These are phyloP conservation scores for Penicillium aurantiogriseum DNA, from an alignment of 2,329 filamentous ascomycete species.

Conservation along the genomic window DNA sequence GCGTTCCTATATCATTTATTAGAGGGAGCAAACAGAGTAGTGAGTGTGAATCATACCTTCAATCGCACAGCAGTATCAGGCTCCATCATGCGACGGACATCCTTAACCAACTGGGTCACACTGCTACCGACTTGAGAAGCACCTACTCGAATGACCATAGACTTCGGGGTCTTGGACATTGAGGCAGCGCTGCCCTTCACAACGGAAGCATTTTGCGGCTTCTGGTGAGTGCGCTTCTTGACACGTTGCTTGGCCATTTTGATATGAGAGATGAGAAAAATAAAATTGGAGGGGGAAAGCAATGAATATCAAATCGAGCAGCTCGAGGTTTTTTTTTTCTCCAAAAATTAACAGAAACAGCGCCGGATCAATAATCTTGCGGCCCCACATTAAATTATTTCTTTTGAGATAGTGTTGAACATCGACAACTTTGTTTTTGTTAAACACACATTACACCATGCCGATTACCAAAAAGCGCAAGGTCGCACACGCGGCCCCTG, in stretches of 20 bases:
- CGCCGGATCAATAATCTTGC: conserved; percentile 40
- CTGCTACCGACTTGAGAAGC: conserved; percentile 89
- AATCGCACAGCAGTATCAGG: conserved; percentile 85
- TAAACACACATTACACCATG: conserved; percentile 34
- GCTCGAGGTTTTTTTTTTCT: conserved; percentile 33
- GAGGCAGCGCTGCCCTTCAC: conserved; percentile 60
- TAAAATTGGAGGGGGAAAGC: conserved; percentile 7
- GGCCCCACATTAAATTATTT: conserved; percentile 36
- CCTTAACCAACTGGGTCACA: conserved; percentile 84
- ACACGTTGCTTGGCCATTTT: conserved; percentile 75
- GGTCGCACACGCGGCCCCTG: conserved; percentile 23
- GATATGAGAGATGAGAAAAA: conserved; percentile 6
- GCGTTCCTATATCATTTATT: conserved; percentile 58
- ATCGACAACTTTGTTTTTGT: conserved; percentile 10
- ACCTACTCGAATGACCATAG: conserved; percentile 97
- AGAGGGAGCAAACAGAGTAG: background rate
- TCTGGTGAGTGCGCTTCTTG: conserved; percentile 86
- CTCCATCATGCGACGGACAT: conserved; percentile 93
- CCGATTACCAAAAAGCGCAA: conserved; percentile 43
- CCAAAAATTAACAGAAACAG: conserved; percentile 35
- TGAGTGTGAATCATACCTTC: conserved; percentile 52
- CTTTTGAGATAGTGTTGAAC: conserved; percentile 17
- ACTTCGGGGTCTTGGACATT: conserved; percentile 73
- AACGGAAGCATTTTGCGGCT: conserved; percentile 57
- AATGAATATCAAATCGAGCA: conserved; percentile 13